phyloP scores from a whole-genome alignment of 768 basidiomycete genomes.

The Leccinum fibrillosum region DNA sequence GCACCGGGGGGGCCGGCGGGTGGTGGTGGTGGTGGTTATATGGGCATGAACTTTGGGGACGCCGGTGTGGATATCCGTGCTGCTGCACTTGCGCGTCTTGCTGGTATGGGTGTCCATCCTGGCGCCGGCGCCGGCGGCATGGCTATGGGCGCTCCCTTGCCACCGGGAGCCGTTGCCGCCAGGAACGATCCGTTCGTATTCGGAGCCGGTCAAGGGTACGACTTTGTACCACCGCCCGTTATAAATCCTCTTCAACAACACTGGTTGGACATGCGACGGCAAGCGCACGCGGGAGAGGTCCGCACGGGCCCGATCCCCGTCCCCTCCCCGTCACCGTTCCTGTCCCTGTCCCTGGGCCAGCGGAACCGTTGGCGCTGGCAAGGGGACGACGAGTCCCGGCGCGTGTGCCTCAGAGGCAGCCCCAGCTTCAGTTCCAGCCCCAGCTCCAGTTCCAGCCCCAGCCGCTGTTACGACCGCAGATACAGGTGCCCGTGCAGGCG shows the following conservation, averaged over 20 bases:
- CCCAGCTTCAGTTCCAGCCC: background rate
- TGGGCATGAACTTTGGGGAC: background rate
- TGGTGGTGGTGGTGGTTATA: background rate
- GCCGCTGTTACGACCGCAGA: background rate
- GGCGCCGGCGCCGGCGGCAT: background rate
- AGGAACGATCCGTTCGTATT: slow-evolving; percentile 12
- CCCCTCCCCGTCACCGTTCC: background rate
- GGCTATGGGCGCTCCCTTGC: slow-evolving; percentile 3
- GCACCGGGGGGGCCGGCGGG: background rate
- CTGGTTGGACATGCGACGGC: background rate
- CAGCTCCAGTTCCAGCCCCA: background rate
- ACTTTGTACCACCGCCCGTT: slow-evolving; percentile 1
- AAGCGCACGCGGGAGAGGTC: background rate
- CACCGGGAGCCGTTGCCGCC: background rate
- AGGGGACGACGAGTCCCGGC: background rate
- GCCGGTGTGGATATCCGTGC: background rate
- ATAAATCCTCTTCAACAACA: background rate
- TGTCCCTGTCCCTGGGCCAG: background rate
- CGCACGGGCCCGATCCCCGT: background rate
- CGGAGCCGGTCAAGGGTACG: slow-evolving; percentile 15
- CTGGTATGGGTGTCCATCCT: background rate
- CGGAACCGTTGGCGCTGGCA: background rate
- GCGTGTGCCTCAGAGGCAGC: background rate
- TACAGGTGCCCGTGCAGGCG: background rate
- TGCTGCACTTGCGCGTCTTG: background rate